A percentile compares a stretch with the other conserved stretches of the same genome.
Conservation (phyloP, 192 early-diverging fungal genomes). For the Coemansia sp. region DNA sequence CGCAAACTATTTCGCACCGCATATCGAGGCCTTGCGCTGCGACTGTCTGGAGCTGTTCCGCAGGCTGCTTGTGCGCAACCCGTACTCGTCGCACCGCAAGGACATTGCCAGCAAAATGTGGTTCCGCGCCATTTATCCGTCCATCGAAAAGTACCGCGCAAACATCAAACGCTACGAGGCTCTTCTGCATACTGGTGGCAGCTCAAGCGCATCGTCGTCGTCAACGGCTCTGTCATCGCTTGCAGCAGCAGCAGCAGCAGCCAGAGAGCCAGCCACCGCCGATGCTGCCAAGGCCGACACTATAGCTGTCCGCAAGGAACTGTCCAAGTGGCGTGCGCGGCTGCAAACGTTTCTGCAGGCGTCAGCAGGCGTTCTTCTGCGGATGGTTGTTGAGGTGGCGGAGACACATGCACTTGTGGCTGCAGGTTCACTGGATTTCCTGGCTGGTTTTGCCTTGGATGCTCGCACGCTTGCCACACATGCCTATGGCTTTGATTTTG, state of each 20-base stretch:
- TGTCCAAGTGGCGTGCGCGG: conserved; percentile 38
- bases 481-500: conserved; percentile 33
- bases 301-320: conserved; percentile 10
- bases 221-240: not conserved
- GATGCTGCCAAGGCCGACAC: conserved; percentile 1
- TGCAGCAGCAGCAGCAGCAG: not conserved
- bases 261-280: not conserved
- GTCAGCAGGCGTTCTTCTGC: conserved; percentile 26
- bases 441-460: conserved; percentile 26
- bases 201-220: conserved; percentile 4
- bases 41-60: conserved; percentile 45
- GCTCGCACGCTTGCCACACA: conserved; percentile 32
- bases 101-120: conserved; percentile 50
- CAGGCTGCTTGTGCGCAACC: conserved; percentile 43
- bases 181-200: conserved; percentile 5
- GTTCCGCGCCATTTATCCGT: conserved; percentile 39
- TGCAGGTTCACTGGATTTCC: conserved; percentile 3
- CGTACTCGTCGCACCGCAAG: conserved; percentile 47
- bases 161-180: conserved; percentile 36
- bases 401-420: conserved; percentile 29
- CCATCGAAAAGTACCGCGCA: conserved; percentile 48
- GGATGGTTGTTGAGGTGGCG: conserved; percentile 38
- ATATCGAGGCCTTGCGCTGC: conserved; percentile 32
- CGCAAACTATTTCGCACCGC: conserved; percentile 35
- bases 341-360: conserved; percentile 43